Evolutionary conservation across 2,329 filamentous ascomycete species (phyloP).

Genomic region (Atkinsonella texensis): DNA sequence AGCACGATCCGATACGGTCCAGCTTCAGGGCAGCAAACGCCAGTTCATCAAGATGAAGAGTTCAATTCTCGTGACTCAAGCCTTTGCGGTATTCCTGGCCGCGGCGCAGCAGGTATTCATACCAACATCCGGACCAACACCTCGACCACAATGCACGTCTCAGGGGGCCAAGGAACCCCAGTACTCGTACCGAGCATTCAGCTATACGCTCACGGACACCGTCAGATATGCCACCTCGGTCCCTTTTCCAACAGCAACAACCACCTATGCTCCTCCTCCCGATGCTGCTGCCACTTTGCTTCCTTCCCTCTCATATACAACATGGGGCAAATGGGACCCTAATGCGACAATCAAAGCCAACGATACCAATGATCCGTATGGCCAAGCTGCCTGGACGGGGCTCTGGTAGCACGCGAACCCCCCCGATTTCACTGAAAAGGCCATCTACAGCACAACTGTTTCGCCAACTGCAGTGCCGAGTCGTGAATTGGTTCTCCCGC

Average conservation of each 20-base stretch:
- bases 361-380: constrained; percentile 19
- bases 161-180: constrained; percentile 12
- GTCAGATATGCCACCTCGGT: constrained; percentile 20
- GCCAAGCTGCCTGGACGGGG: constrained; percentile 19
- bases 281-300: constrained; percentile 16
- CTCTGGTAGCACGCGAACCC: constrained; percentile 22
- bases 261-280: constrained; percentile 18
- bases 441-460: constrained; percentile 33
- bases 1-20: not conserved
- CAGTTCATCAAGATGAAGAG: not conserved
- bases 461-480: constrained; percentile 41
- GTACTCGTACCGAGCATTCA: constrained; percentile 18
- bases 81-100: constrained; percentile 4
- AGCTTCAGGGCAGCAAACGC: not conserved
- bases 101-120: constrained; percentile 17
- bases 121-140: constrained; percentile 15
- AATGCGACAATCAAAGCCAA: constrained; percentile 15
- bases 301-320: constrained; percentile 18
- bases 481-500: constrained; percentile 42
- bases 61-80: not conserved
- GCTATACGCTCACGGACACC: constrained; percentile 20
- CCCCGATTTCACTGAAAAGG: constrained; percentile 21
- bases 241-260: constrained; percentile 17
- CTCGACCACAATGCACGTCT: constrained; percentile 15
- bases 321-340: constrained; percentile 24